phyloP scores from a whole-genome alignment of 2,329 filamentous ascomycete genomes.

The Penicillium sp. region DNA sequence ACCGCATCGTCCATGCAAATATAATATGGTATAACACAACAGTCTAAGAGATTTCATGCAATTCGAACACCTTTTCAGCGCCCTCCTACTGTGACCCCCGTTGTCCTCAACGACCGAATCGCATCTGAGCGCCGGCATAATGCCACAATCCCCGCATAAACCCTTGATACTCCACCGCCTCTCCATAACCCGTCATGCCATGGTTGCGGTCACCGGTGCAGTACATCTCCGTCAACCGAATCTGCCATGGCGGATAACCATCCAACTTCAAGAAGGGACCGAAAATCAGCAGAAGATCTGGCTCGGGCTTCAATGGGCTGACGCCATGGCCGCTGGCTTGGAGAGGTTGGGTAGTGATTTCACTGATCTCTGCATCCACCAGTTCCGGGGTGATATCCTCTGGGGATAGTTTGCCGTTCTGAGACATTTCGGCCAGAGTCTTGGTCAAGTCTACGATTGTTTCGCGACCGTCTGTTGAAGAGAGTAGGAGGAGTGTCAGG shows the following conservation, averaged over 20 bases:
- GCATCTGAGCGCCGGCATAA: conserved; percentile 85
- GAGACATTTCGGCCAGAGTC: conserved; percentile 92
- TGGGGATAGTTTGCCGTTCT: conserved; percentile 78
- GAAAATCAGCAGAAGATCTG: conserved; percentile 87
- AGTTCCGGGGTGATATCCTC: conserved; percentile 83
- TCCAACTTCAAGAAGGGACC: conserved; percentile 79
- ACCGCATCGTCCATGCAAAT: conserved; percentile 11
- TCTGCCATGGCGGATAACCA: conserved; percentile 95
- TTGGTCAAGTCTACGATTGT: conserved; percentile 95
- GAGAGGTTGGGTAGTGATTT: conserved; percentile 50
- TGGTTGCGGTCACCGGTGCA: conserved; percentile 54
- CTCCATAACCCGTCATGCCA: conserved; percentile 41
- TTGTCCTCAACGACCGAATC: conserved; percentile 64
- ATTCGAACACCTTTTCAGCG: not conserved
- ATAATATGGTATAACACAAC: conserved; percentile 17
- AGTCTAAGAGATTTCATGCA: not conserved
- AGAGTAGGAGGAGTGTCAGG: conserved; percentile 75
- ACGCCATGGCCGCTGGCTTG: conserved; percentile 13
- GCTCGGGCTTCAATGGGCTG: conserved; percentile 73
- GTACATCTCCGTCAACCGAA: conserved; percentile 93
- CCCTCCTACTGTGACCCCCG: not conserved
- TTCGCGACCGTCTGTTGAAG: conserved; percentile 84
- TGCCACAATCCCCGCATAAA: conserved; percentile 84
- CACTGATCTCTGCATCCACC: conserved; percentile 82
- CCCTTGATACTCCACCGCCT: conserved; percentile 83